Evolutionary conservation across 768 basidiomycete genomes (phyloP).

Genomic region (Amanita thiersii): DNA sequence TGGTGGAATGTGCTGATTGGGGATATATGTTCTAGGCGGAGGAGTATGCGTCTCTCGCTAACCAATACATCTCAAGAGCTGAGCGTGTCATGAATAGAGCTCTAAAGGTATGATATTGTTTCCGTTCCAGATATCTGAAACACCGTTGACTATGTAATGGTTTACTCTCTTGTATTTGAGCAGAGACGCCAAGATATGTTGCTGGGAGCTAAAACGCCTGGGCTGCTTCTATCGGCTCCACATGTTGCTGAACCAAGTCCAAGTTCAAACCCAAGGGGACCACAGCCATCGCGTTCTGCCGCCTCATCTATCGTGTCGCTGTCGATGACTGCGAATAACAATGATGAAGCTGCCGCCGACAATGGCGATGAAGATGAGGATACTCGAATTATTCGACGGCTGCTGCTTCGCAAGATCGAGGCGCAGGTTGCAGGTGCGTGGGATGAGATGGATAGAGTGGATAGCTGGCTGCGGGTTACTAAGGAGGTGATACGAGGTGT

Average conservation of each 20-base stretch:
- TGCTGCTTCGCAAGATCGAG: conserved; percentile 62
- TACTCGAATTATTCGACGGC: conserved; percentile 46
- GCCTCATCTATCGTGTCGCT: conserved; percentile 39
- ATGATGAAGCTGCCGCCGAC: conserved; percentile 36
- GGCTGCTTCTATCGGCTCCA: conserved; percentile 15
- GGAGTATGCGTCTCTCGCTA: conserved; percentile 43
- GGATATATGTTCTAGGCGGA: conserved; percentile 34
- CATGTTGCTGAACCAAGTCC: too few relatives aligned
- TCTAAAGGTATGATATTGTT: conserved; percentile 35
- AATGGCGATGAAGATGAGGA: conserved; percentile 59
- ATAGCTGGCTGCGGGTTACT: conserved; percentile 54
- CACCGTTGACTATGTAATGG: conserved; percentile 6
- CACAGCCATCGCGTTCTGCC: conserved; percentile 16
- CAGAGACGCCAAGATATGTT: conserved; percentile 47
- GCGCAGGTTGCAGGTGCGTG: conserved; percentile 43
- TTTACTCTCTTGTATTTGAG: neutral
- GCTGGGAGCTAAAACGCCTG: conserved; percentile 31
- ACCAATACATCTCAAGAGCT: conserved; percentile 47
- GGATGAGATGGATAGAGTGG: conserved; percentile 55
- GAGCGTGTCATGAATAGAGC: conserved; percentile 50
- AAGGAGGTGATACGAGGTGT: conserved; percentile 55
- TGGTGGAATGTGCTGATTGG: conserved; percentile 1
- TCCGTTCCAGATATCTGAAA: neutral
- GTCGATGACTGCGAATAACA: too few relatives aligned
- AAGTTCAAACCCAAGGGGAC: too few relatives aligned